Base-by-base conservation (phyloP, 2,329 filamentous ascomycete species). In the Penicillium expansum region DNA sequence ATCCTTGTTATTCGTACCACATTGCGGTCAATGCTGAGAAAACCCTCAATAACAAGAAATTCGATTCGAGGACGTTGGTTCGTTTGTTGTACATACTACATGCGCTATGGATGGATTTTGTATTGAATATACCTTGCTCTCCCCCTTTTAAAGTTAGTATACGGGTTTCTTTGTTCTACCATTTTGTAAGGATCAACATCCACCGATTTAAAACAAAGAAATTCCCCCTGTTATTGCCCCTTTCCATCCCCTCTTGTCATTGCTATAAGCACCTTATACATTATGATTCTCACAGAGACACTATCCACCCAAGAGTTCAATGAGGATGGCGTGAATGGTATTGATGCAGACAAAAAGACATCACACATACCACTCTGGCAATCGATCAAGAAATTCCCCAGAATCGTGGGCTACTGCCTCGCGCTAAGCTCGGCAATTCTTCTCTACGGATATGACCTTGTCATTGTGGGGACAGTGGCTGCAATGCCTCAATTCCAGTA, bases 401-500 rank as follows among this genome's bases (percentile, higher is more conserved):
- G 52, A 29, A 53, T 65, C 1, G 48, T 65, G 11, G 55, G 45
- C 1, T 65, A 65, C n/a, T 59, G 57, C 33, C 43, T 65, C 2
- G 60, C 61, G 0, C 27, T 65, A 27, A 65, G 63, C 42, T 64
- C 63, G 2, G 63, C 63, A 1, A 64, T 65, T 22, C 54, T 69
- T 8, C 60, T 70, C 5, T 68, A 68, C 24, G 68, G 68, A 27
- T 70, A 67, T 53, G 68, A 70, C 47, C 55, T 66, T 11, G 64
- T 68, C 13, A 68, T 70, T 18, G 66, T 69, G 16, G 67, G 64
- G 13, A 63, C 60, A 8, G 59, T 69, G 11, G 60, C 67, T 20
- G 64, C 66, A 4, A 67, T 70, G 57, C 68, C 66, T 18, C 65
- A 58, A 14, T 70, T 70, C 22, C 67, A 69, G 67, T 67, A 56